phyloP scores from a whole-genome alignment of 805 yeast genomes.

The Candida succiphila region DNA sequence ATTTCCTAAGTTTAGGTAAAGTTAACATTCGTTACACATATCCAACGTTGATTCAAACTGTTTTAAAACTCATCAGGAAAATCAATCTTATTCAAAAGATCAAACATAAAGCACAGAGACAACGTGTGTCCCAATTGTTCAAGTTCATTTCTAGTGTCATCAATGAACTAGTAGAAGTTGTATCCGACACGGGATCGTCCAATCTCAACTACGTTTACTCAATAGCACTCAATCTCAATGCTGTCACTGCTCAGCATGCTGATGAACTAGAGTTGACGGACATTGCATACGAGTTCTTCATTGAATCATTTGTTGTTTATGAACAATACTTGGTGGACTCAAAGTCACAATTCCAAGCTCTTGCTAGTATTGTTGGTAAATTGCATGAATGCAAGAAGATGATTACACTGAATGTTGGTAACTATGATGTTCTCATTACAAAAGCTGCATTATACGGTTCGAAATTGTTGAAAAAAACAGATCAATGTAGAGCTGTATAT shows the following conservation, averaged over 20 bases:
- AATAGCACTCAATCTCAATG: slow-evolving; percentile 35
- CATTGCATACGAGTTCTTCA: slow-evolving; percentile 78
- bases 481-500: slow-evolving; percentile 88
- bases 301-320: slow-evolving; percentile 77
- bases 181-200: slow-evolving; percentile 19
- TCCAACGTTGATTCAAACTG: slow-evolving; percentile 62
- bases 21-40: slow-evolving; percentile 54
- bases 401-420: slow-evolving; percentile 34
- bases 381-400: slow-evolving; percentile 32
- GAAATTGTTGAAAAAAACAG: slow-evolving; percentile 80
- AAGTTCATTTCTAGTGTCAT: slow-evolving; percentile 63
- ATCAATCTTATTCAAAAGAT: slow-evolving; percentile 21
- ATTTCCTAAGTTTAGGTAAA: slow-evolving; percentile 43
- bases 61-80: slow-evolving; percentile 50
- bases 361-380: slow-evolving; percentile 35
- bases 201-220: slow-evolving; percentile 21
- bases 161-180: slow-evolving; percentile 47
- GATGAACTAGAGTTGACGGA: slow-evolving; percentile 68
- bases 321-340: slow-evolving; percentile 53
- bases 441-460: slow-evolving; percentile 84
- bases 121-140: slow-evolving; percentile 32
- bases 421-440: slow-evolving; percentile 74
- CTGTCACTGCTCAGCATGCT: slow-evolving; percentile 65
- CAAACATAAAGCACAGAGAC: slow-evolving; percentile 12
- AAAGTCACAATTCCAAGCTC: slow-evolving; percentile 37